Percentiles rank a stretch among this genome's conserved stretches.
Evolutionary conservation across 2,329 filamentous ascomycete species (phyloP).

Genomic region (Colletotrichum aenigma): DNA sequence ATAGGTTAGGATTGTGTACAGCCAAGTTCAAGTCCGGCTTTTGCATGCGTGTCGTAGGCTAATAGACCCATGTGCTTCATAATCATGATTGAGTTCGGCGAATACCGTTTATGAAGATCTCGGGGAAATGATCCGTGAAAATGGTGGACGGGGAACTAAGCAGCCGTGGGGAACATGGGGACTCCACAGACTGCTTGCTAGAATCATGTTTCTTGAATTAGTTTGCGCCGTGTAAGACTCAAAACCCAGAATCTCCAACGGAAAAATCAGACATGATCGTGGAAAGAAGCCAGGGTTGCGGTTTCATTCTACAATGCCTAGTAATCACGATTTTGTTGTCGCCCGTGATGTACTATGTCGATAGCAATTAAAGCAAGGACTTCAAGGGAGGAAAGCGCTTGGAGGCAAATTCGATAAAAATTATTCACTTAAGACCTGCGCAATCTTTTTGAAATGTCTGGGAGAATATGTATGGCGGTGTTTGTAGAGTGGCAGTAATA

Average conservation of each 20-base stretch:
- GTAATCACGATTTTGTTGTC: not conserved
- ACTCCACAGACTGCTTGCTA: not conserved
- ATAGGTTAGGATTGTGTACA: not conserved
- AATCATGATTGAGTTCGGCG: not conserved
- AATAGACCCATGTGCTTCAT: not conserved
- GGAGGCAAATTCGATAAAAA: too few relatives aligned
- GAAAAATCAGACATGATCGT: not conserved
- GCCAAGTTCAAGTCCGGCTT: not conserved
- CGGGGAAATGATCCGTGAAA: not conserved
- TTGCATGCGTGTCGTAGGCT: not conserved
- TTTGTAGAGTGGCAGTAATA: too few relatives aligned
- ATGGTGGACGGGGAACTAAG: not conserved
- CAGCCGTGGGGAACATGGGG: not conserved
- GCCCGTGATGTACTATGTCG: not conserved
- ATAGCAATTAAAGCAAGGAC: too few relatives aligned
- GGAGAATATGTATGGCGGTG: too few relatives aligned
- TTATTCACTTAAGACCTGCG: too few relatives aligned
- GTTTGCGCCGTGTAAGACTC: not conserved
- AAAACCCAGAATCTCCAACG: not conserved
- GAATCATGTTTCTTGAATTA: not conserved
- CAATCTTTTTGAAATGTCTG: too few relatives aligned
- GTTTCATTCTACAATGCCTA: not conserved
- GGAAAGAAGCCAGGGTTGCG: not conserved
- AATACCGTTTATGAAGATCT: not conserved
- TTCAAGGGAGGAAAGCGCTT: too few relatives aligned